These are phyloP conservation scores for Candida coleopterorum DNA, from an alignment of 805 yeast species.

Conservation along the genomic window DNA sequence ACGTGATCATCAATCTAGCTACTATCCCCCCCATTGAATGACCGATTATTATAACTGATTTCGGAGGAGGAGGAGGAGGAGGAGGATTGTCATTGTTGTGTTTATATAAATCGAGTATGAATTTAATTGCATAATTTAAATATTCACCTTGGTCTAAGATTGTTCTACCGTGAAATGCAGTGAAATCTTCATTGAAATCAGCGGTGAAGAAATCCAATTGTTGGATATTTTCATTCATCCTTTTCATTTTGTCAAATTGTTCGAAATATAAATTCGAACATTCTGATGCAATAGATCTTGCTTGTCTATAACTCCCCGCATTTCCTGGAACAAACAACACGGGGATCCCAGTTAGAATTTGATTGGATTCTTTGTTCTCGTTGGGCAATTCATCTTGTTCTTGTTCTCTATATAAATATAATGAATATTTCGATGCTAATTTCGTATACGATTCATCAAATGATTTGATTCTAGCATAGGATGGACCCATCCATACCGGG, in stretches of 20 bases:
- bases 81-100: slow-evolving; percentile 24
- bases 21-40: slow-evolving; percentile 99
- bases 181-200: slow-evolving; percentile 92
- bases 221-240: slow-evolving; percentile 26
- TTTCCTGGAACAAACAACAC: slow-evolving; percentile 94
- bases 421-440: slow-evolving; percentile 76
- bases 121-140: slow-evolving; percentile 78
- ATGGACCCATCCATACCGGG: slow-evolving; percentile 75
- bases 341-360: slow-evolving; percentile 65
- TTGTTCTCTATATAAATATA: slow-evolving; percentile 83
- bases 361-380: slow-evolving; percentile 22
- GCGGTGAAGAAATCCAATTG: slow-evolving; percentile 84
- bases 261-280: slow-evolving; percentile 53
- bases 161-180: slow-evolving; percentile 94
- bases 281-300: slow-evolving; percentile 85
- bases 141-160: slow-evolving; percentile 91
- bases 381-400: slow-evolving; percentile 54
- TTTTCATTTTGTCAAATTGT: slow-evolving; percentile 17
- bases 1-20: slow-evolving; percentile 74
- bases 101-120: slow-evolving; percentile 67
- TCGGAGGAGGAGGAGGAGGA: too few species aligned
- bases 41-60: slow-evolving; percentile 73
- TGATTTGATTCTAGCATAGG: slow-evolving; percentile 69
- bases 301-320: slow-evolving; percentile 92
- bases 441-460: slow-evolving; percentile 68